A percentile compares a stretch with the other conserved stretches of the same genome.
Conservation (phyloP, 2,329 filamentous ascomycete genomes). For the Achaetomium macrosporum region DNA sequence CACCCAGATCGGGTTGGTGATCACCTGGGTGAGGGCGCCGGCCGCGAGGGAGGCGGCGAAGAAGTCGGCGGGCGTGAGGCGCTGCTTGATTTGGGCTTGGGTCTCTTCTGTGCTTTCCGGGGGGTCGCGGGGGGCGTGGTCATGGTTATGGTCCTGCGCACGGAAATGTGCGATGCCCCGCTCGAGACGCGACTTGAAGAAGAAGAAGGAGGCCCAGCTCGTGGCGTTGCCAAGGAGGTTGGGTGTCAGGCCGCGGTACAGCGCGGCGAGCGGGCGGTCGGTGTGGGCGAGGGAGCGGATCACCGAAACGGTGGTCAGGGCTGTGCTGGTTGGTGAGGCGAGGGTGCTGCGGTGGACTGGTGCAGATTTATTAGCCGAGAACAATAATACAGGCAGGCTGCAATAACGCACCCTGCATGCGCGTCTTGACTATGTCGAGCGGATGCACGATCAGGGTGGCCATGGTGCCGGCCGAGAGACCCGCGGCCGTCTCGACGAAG, state of each 20-base stretch:
- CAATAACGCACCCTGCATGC: constrained; percentile 68
- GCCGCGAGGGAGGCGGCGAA: constrained; percentile 67
- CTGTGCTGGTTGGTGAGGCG: constrained; percentile 31
- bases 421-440: constrained; percentile 92
- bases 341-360: constrained; percentile 47
- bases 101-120: not conserved
- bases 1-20: constrained; percentile 97
- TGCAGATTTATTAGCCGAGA: not conserved
- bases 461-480: constrained; percentile 80
- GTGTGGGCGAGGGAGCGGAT: constrained; percentile 42
- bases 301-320: constrained; percentile 46
- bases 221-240: constrained; percentile 88
- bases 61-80: constrained; percentile 63
- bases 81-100: constrained; percentile 9
- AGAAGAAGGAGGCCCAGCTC: constrained; percentile 90
- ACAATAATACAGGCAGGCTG: not conserved
- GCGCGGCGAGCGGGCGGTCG: constrained; percentile 57
- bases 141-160: constrained; percentile 8
- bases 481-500: constrained; percentile 79
- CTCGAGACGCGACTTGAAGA: constrained; percentile 59
- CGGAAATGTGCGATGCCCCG: constrained; percentile 34
- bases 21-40: constrained; percentile 68
- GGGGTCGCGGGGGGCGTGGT: constrained; percentile 13
- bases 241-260: constrained; percentile 85
- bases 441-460: constrained; percentile 87